These are phyloP conservation scores for Stachybotrys chartarum DNA, from an alignment of 2,329 filamentous ascomycete species.

Conservation along the genomic window DNA sequence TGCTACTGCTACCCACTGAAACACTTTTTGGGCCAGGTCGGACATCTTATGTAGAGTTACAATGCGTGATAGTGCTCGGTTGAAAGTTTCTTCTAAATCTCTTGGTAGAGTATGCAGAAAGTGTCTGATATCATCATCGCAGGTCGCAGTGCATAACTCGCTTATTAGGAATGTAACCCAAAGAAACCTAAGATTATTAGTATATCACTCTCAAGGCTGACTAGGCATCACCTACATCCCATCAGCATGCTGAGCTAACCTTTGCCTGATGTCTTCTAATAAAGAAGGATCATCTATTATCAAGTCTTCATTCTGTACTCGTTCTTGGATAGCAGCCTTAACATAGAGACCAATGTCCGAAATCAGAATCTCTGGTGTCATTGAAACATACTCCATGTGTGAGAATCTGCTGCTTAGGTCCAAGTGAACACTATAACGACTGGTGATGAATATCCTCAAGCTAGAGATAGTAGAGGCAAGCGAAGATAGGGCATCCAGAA, in stretches of 20 bases:
- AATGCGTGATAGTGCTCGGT: constrained; percentile 7
- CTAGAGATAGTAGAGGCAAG: background rate
- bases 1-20: constrained; percentile 20
- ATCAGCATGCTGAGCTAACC: constrained; percentile 18
- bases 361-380: background rate
- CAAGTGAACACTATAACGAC: constrained; percentile 14
- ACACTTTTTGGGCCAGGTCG: background rate
- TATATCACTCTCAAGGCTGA: background rate
- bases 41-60: background rate
- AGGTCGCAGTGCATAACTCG: constrained; percentile 23
- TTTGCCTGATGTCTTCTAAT: constrained; percentile 15
- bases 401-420: constrained; percentile 7
- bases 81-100: constrained; percentile 7
- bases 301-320: constrained; percentile 6
- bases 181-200: constrained; percentile 23
- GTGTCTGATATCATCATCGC: constrained; percentile 10
- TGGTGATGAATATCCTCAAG: constrained; percentile 18
- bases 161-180: constrained; percentile 29
- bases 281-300: constrained; percentile 9
- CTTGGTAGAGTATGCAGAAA: constrained; percentile 6
- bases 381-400: background rate
- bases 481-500: background rate
- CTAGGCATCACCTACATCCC: constrained; percentile 22
- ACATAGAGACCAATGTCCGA: constrained; percentile 7
- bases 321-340: constrained; percentile 4